Evolutionary conservation across 345 rosid species (phyloP).

Genomic region (Gossypium arboreum): DNA sequence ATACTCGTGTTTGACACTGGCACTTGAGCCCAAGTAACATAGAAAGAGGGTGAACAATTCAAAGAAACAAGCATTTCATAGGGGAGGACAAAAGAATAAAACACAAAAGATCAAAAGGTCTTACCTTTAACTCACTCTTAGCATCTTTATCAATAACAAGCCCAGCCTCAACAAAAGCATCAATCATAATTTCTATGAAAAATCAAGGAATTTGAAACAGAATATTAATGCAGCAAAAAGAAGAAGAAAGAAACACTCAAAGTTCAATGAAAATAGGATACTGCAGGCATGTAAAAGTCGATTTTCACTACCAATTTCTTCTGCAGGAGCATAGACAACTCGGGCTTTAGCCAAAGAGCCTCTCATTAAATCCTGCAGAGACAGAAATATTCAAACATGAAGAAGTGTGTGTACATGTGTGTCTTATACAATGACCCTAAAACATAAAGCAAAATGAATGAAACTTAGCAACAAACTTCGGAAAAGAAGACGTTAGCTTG

Average conservation of each 20-base stretch:
- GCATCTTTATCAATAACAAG: constrained; percentile 81
- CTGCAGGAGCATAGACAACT: constrained; percentile 67
- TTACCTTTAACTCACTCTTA: constrained; percentile 63
- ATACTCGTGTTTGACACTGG: no score
- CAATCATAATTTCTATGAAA: constrained; percentile 62
- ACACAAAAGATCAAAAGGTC: neutral
- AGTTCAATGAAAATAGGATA: constrained; percentile 44
- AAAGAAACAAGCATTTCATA: neutral
- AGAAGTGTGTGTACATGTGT: neutral
- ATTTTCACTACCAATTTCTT: constrained; percentile 64
- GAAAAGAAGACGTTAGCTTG: neutral
- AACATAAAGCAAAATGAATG: neutral
- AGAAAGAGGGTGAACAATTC: no score
- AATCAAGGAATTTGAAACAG: constrained; percentile 41
- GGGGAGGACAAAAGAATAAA: neutral
- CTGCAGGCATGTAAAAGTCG: constrained; percentile 72
- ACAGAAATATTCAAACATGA: neutral
- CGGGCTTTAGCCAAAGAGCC: constrained; percentile 72
- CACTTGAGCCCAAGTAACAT: no score
- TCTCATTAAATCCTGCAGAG: constrained; percentile 66
- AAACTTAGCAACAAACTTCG: no score
- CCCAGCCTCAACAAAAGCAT: constrained; percentile 80
- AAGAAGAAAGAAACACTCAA: neutral
- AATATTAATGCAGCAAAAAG: neutral
- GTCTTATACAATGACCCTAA: neutral